Conservation (phyloP, 257 asterid genomes). For the Gentiana macrophylla region DNA sequence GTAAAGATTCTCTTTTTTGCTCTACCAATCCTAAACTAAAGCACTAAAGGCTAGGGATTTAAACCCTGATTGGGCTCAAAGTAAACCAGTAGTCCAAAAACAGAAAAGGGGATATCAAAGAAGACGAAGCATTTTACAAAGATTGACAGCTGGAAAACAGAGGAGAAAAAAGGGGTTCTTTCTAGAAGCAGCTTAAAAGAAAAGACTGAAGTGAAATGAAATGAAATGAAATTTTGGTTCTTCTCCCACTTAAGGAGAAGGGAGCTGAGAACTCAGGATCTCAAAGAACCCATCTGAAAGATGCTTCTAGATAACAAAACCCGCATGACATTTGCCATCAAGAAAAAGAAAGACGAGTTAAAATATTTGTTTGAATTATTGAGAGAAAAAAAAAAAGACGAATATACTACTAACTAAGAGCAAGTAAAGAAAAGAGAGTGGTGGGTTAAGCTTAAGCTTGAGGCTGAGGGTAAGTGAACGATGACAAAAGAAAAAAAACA, state of each 20-base stretch:
- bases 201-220: not conserved
- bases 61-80: conserved; percentile 2
- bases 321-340: not conserved
- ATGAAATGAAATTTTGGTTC: not conserved
- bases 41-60: not conserved
- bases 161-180: conserved; percentile 2
- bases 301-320: not conserved
- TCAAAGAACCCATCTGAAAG: conserved; percentile 8
- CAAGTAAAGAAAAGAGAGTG: conserved; percentile 8
- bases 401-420: not conserved
- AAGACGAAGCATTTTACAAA: not conserved
- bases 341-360: conserved; percentile 10
- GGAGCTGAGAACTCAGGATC: conserved; percentile 5
- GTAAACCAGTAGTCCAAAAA: conserved; percentile 1
- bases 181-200: conserved; percentile 9
- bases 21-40: conserved; percentile 5
- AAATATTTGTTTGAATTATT: no score
- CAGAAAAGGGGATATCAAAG: not conserved
- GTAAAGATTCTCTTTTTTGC: not conserved
- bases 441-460: not conserved
- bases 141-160: conserved; percentile 13
- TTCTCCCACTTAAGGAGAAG: conserved; percentile 7
- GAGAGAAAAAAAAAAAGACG: conserved; percentile 3
- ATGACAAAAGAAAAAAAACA: not conserved
- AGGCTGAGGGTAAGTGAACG: no score